A percentile compares a stretch with the other conserved stretches of the same genome.
These are phyloP conservation scores for Moesziomyces sp. DNA, from an alignment of 1,284 basidiomycete species.

Conservation along the genomic window DNA sequence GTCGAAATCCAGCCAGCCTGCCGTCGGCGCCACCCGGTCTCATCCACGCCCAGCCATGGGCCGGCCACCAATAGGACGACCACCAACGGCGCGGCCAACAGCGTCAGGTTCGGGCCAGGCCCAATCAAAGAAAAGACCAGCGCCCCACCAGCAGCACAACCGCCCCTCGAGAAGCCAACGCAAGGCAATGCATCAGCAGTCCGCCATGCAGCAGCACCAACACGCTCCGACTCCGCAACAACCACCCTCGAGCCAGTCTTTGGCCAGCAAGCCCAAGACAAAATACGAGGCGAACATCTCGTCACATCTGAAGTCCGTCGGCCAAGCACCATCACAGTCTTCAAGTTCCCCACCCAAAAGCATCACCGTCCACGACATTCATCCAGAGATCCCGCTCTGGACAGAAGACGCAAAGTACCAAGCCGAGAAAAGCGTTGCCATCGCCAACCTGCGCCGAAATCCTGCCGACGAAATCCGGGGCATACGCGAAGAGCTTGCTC, in stretches of 20 bases:
- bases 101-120: no score
- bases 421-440: not conserved
- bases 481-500: not conserved
- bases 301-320: not conserved
- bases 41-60: not conserved
- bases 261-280: no score
- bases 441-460: not conserved
- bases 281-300: no score
- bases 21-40: not conserved
- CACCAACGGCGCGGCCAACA: no score
- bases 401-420: not conserved
- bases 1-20: not conserved
- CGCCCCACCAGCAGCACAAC: not conserved
- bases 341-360: not conserved
- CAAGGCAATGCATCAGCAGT: not conserved
- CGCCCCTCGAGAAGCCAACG: not conserved
- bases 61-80: no score
- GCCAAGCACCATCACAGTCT: not conserved
- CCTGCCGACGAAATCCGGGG: not conserved
- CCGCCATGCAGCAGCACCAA: not conserved
- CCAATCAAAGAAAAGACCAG: not conserved
- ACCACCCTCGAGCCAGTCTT: not conserved
- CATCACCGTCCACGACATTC: constrained; percentile 7
- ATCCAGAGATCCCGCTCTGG: constrained; percentile 11
- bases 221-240: not conserved